Evolutionary conservation across 441 rosid genomes (phyloP).

Genomic region (Jatropha multifida): DNA sequence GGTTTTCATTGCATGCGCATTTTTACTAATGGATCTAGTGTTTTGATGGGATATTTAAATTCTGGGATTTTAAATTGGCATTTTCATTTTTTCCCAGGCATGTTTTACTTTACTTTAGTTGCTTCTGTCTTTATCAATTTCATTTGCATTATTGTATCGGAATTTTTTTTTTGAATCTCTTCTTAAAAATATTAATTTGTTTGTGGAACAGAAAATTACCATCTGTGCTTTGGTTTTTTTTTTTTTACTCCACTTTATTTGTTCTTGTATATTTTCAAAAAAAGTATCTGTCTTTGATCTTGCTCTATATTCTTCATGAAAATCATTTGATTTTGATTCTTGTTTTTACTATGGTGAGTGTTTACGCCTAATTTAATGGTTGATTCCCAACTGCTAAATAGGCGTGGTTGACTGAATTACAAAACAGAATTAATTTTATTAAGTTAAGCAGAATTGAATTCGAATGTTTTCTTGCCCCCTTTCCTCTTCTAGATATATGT

Average conservation of each 20-base stretch:
- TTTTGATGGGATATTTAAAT: conserved; percentile 11
- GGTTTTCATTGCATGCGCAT: conserved; percentile 50
- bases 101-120: conserved; percentile 1
- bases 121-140: neutral
- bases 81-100: neutral
- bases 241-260: neutral
- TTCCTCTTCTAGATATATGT: conserved; percentile 1
- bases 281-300: neutral
- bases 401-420: neutral
- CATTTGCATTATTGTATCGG: conserved; percentile 1
- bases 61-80: conserved; percentile 17
- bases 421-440: neutral
- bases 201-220: neutral
- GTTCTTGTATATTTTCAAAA: neutral
- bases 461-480: neutral
- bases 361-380: neutral
- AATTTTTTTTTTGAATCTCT: neutral
- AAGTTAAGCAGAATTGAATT: neutral
- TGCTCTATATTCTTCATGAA: neutral
- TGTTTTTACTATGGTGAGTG: neutral
- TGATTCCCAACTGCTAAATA: neutral
- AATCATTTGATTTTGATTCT: conserved; percentile 2
- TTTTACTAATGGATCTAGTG: conserved; percentile 39
- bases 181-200: neutral
- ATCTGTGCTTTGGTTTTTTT: neutral